Conservation (phyloP, 495 filamentous ascomycete species). For the Penicillium turbatum region DNA sequence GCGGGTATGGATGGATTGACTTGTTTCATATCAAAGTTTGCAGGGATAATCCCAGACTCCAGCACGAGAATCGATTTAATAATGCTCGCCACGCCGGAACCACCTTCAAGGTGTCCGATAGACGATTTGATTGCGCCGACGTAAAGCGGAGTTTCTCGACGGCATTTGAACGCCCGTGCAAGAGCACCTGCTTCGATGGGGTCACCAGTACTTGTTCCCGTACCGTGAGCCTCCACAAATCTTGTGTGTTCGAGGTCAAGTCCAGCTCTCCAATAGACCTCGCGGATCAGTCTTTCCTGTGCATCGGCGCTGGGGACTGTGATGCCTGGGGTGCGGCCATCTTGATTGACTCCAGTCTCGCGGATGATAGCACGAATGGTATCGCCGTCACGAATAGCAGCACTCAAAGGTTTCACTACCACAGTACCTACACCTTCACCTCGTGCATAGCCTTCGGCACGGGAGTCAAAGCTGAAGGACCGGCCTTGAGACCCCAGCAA, state of each 20-base stretch:
- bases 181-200: conserved; percentile 51
- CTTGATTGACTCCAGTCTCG: conserved; percentile 38
- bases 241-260: conserved; percentile 34
- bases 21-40: conserved; percentile 30
- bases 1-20: conserved; percentile 31
- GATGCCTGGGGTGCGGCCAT: conserved; percentile 49
- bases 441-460: conserved; percentile 42
- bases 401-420: conserved; percentile 36
- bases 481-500: conserved; percentile 33
- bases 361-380: conserved; percentile 40
- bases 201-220: conserved; percentile 48
- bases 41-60: conserved; percentile 39
- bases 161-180: conserved; percentile 24
- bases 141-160: conserved; percentile 14
- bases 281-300: conserved; percentile 40
- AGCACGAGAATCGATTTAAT: conserved; percentile 38
- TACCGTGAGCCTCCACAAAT: conserved; percentile 48
- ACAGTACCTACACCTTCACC: conserved; percentile 44
- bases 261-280: conserved; percentile 35
- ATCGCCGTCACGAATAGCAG: conserved; percentile 41
- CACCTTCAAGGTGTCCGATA: conserved; percentile 44
- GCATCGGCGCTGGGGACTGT: conserved; percentile 36
- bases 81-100: conserved; percentile 41
- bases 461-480: conserved; percentile 39
- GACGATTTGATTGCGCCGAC: conserved; percentile 42